These are phyloP conservation scores for Podospora pseudoanserina DNA, from an alignment of 495 filamentous ascomycete species.

Conservation along the genomic window DNA sequence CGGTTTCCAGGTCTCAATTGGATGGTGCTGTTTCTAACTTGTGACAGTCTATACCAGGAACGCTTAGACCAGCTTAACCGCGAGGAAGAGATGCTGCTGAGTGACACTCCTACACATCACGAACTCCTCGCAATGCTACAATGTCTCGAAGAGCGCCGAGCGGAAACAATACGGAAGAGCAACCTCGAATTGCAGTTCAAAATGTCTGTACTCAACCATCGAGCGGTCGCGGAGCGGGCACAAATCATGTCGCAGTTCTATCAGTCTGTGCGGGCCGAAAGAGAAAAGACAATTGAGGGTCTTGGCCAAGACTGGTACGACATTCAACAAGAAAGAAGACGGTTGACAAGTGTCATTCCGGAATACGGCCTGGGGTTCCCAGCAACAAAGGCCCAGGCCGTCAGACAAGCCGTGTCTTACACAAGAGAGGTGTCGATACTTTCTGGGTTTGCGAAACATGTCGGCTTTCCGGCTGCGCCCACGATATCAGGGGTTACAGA, in stretches of 20 bases:
- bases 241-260: conserved; percentile 84
- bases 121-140: conserved; percentile 83
- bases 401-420: conserved; percentile 77
- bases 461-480: conserved; percentile 95
- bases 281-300: conserved; percentile 73
- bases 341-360: conserved; percentile 73
- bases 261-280: conserved; percentile 73
- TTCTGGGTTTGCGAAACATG: conserved; percentile 85
- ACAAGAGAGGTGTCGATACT: conserved; percentile 91
- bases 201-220: conserved; percentile 64
- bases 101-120: conserved; percentile 76
- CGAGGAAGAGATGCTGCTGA: conserved; percentile 77
- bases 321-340: conserved; percentile 85
- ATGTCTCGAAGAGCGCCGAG: conserved; percentile 72
- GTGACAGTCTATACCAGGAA: conserved; percentile 75
- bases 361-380: conserved; percentile 75
- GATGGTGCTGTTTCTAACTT: conserved; percentile 12
- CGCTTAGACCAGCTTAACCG: conserved; percentile 72
- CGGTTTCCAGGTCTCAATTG: conserved; percentile 25
- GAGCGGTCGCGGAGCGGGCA: conserved; percentile 71
- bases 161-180: conserved; percentile 74
- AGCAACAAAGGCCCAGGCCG: conserved; percentile 64
- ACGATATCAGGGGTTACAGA: conserved; percentile 65
- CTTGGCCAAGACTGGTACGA: conserved; percentile 84
- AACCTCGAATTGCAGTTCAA: conserved; percentile 67